phyloP scores from a whole-genome alignment of 768 basidiomycete species.

The Termitomyces sp. region DNA sequence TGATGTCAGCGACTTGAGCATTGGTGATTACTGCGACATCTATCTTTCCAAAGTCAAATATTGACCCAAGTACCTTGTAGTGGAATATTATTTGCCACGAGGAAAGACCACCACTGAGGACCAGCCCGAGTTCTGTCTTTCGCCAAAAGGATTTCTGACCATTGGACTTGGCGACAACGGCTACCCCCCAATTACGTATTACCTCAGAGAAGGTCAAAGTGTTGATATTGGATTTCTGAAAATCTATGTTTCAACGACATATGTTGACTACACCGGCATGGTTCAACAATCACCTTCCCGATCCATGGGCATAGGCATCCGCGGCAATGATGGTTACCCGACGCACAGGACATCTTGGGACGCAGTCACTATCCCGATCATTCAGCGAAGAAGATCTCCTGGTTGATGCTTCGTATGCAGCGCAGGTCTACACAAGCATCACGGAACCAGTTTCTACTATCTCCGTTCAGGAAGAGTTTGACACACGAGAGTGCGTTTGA shows the following conservation, averaged over 20 bases:
- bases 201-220: constrained; percentile 21
- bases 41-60: not conserved
- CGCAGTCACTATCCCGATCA: not conserved
- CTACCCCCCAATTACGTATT: constrained; percentile 24
- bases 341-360: not conserved
- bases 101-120: no score
- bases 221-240: constrained; percentile 39
- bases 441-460: no score
- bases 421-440: no score
- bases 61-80: not conserved
- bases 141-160: constrained; percentile 11
- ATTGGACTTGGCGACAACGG: constrained; percentile 37
- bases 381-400: not conserved
- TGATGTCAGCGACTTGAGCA: not conserved
- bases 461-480: no score
- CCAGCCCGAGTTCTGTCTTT: not conserved
- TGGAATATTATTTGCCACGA: not conserved
- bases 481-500: no score
- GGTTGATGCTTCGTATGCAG: no score
- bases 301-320: not conserved
- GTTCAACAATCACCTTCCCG: constrained; percentile 19
- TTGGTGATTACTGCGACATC: not conserved
- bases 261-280: constrained; percentile 22
- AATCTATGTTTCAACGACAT: constrained; percentile 32
- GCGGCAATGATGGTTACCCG: not conserved